Percentiles rank a stretch among this genome's conserved stretches.
Conservation (phyloP, 345 rosid species). For the Eucalyptus regnans region DNA sequence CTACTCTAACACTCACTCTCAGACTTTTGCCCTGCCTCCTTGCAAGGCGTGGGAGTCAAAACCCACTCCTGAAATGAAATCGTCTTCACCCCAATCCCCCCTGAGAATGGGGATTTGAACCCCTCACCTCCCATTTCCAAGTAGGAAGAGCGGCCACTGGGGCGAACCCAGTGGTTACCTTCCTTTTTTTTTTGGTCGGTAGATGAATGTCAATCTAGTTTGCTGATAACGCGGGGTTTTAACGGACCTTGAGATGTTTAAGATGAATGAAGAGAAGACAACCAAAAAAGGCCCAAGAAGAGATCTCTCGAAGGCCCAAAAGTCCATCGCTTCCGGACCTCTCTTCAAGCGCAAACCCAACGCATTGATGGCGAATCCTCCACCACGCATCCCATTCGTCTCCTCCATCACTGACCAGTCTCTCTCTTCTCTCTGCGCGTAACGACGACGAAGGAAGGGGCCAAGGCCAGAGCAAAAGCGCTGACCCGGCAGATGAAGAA, state of each 20-base stretch:
- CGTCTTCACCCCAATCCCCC: no score
- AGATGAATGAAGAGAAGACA: not conserved
- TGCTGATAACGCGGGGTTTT: rapidly evolving
- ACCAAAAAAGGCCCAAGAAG: not conserved
- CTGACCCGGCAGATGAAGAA: not conserved
- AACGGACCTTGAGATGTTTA: not conserved
- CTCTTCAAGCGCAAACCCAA: not conserved
- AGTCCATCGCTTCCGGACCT: not conserved
- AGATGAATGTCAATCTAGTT: not conserved
- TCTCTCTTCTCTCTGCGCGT: not conserved
- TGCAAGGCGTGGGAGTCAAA: no score
- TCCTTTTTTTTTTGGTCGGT: no score
- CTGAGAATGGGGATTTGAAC: no score
- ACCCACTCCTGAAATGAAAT: no score
- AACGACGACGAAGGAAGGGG: not conserved
- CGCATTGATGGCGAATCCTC: not conserved
- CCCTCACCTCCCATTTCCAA: no score
- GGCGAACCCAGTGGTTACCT: no score
- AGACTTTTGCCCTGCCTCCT: no score
- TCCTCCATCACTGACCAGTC: not conserved
- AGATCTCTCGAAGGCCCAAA: not conserved
- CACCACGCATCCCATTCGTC: not conserved
- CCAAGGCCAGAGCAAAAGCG: not conserved
- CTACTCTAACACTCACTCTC: no score
- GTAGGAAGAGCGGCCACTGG: no score